Conservation (phyloP, 805 yeast genomes). For the Ogataea minuta region DNA sequence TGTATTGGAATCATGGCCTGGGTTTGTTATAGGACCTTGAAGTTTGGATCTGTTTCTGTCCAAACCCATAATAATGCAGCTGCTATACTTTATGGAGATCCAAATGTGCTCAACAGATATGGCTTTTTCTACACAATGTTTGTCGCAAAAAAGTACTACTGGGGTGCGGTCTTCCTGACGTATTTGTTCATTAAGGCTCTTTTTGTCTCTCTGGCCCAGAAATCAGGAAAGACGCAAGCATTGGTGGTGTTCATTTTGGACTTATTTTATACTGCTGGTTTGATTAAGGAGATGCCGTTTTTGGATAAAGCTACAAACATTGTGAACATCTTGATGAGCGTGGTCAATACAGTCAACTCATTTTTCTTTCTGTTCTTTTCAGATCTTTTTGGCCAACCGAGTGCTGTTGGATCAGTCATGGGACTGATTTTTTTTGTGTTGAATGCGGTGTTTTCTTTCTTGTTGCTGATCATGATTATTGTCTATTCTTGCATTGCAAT, state of each 20-base stretch:
- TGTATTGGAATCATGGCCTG: slow-evolving; percentile 60
- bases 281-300: slow-evolving; percentile 70
- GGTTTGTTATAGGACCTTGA: slow-evolving; percentile 62
- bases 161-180: slow-evolving; percentile 61
- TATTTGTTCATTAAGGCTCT: slow-evolving; percentile 66
- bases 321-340: slow-evolving; percentile 66
- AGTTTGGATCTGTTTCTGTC: slow-evolving; percentile 63
- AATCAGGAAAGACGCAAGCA: slow-evolving; percentile 78
- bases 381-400: slow-evolving; percentile 76
- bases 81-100: slow-evolving; percentile 79
- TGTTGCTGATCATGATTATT: slow-evolving; percentile 68
- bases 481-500: slow-evolving; percentile 61
- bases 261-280: slow-evolving; percentile 59
- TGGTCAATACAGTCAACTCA: slow-evolving; percentile 75
- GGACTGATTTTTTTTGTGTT: slow-evolving; percentile 87
- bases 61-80: slow-evolving; percentile 74
- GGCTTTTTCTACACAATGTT: slow-evolving; percentile 92
- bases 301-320: slow-evolving; percentile 81
- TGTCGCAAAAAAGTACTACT: slow-evolving; percentile 78
- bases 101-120: slow-evolving; percentile 66
- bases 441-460: slow-evolving; percentile 84
- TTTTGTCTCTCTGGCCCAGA: slow-evolving; percentile 77
- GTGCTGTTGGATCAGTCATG: slow-evolving; percentile 78
- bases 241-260: slow-evolving; percentile 75
- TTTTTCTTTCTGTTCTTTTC: slow-evolving; percentile 85